A percentile compares a stretch with the other conserved stretches of the same genome.
These are phyloP conservation scores for Ascochyta lentis DNA, from an alignment of 2,329 filamentous ascomycete species.

Conservation along the genomic window DNA sequence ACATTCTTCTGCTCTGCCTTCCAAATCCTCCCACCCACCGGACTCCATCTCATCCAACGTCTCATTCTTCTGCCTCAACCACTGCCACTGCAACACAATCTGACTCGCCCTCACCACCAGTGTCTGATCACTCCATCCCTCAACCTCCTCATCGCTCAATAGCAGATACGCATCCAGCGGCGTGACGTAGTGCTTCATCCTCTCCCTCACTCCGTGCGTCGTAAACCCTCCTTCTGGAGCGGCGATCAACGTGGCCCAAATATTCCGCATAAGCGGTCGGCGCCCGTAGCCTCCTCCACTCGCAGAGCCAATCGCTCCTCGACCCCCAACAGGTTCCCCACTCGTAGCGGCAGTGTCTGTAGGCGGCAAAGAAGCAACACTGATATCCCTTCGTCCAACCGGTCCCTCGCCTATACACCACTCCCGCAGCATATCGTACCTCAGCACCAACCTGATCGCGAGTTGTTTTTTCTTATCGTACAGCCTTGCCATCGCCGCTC, in stretches of 20 bases:
- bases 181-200: slow-evolving; percentile 42
- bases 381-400: slow-evolving; percentile 13
- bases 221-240: slow-evolving; percentile 22
- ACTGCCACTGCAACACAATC: slow-evolving; percentile 37
- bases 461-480: slow-evolving; percentile 31
- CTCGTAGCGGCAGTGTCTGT: not conserved
- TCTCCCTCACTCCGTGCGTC: slow-evolving; percentile 27
- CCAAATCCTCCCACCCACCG: slow-evolving; percentile 32
- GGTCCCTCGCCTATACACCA: slow-evolving; percentile 25
- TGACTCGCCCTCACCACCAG: slow-evolving; percentile 19
- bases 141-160: slow-evolving; percentile 28
- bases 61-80: slow-evolving; percentile 36
- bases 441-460: slow-evolving; percentile 25
- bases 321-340: not conserved
- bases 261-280: slow-evolving; percentile 24
- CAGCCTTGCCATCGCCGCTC: slow-evolving; percentile 23
- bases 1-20: slow-evolving; percentile 30
- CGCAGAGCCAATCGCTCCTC: not conserved
- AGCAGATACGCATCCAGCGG: slow-evolving; percentile 33
- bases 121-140: slow-evolving; percentile 17
- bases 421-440: slow-evolving; percentile 39
- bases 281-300: not conserved
- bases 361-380: slow-evolving; percentile 15
- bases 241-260: slow-evolving; percentile 34
- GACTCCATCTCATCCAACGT: slow-evolving; percentile 34